Evolutionary conservation across 139 green algal genomes (phyloP), one percentile per base, ranked within the genome.

Genomic region (Limnomonas spitsbergensis): DNA sequence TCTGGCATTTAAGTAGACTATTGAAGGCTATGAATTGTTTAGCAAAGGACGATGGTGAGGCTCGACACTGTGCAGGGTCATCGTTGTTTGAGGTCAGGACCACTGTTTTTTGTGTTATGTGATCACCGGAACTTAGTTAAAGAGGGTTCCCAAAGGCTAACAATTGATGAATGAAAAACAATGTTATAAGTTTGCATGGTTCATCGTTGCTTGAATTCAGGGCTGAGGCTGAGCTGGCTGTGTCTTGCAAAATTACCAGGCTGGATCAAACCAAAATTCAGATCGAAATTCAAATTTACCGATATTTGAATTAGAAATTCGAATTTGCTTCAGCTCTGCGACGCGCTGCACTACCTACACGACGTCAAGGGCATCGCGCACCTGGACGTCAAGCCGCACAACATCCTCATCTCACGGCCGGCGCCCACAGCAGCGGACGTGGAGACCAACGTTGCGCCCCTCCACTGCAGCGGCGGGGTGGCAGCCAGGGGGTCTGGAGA

Each of bases 341-440:
- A 32, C 27, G 56, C 56, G 7, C 29, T 70, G 56, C 27, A 70
- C 27, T 70, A 70, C 56, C 6, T 70, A 20, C 56, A 70, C 24
- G 56, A 70, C 9, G 29, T 14, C 29, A 34, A 36, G 29, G 56
- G 56, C 56, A 24, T 70, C 14, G 56, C 56, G 4, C 56, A 70
- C 29, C 56, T 24, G 9, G 56, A 70, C 56, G 24, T 70, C n/a
- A 70, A 70, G 24, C 56, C 56, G 29, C 56, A 70, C 56, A 70
- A 70, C 56, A 70, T 70, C 56, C 24, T 70, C 9, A 70, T 70
- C 24, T 24, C 56, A 34, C 9, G 29, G 42, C 42, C n/a, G n/a
- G n/a, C n/a, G n/a, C n/a, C n/a, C n/a, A n/a, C n/a, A n/a, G n/a
- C n/a, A n/a, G n/a, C n/a, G n/a, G n/a, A n/a, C n/a, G n/a, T n/a